phyloP scores from a whole-genome alignment of 163 green algal genomes.

The Scenedesmus sp. region DNA sequence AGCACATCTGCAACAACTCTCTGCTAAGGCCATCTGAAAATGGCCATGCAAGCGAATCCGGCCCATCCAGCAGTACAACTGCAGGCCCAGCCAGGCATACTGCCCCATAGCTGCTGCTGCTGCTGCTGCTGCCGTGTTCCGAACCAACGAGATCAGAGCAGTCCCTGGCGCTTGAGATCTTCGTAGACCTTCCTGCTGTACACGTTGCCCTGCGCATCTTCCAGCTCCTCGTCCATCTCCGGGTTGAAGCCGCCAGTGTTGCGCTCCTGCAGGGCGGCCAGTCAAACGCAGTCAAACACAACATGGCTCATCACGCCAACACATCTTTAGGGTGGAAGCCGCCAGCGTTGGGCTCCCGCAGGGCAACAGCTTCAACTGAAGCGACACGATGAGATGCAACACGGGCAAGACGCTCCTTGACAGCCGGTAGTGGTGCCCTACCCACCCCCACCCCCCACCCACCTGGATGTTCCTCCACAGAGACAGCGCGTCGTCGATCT shows the following conservation, averaged over 20 bases:
- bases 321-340: too few species aligned
- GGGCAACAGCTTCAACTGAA: too few species aligned
- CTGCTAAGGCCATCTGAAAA: too few species aligned
- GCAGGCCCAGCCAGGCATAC: too few species aligned
- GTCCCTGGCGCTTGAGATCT: conserved; percentile 93
- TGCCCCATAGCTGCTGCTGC: conserved; percentile 8
- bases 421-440: background rate
- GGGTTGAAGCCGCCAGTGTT: conserved; percentile 80
- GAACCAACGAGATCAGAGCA: conserved; percentile 73
- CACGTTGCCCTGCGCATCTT: conserved; percentile 97
- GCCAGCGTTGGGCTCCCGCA: too few species aligned
- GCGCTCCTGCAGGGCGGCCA: conserved; percentile 58
- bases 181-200: conserved; percentile 94
- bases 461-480: conserved; percentile 88
- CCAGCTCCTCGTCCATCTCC: conserved; percentile 95
- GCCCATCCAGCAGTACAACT: too few species aligned
- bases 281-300: background rate
- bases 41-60: too few species aligned
- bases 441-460: background rate
- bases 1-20: too few species aligned
- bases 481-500: conserved; percentile 89
- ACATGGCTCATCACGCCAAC: background rate
- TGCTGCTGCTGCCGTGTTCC: background rate
- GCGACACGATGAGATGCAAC: too few species aligned
- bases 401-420: too few species aligned